Conservation (phyloP, 139 green algal genomes). For the Picochlorum costavermella region DNA sequence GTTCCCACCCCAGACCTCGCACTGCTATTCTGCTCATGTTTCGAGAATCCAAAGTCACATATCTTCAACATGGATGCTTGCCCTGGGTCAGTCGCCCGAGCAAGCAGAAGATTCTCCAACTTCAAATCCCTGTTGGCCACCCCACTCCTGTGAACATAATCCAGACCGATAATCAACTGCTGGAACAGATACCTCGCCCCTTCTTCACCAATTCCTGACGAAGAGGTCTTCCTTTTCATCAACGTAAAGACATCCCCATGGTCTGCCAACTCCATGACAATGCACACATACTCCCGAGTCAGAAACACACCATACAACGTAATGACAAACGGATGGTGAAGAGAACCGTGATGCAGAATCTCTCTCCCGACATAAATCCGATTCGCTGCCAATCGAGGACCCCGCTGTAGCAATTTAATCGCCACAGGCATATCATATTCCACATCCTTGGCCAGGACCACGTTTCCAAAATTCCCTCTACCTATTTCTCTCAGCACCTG, state of each 20-base stretch:
- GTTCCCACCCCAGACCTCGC: conserved; percentile 45
- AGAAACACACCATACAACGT: conserved; percentile 37
- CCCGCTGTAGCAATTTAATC: conserved; percentile 25
- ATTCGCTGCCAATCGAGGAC: conserved; percentile 23
- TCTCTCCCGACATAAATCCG: conserved; percentile 41
- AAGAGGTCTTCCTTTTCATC: no score
- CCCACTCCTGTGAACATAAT: conserved; percentile 47
- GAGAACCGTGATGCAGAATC: conserved; percentile 43
- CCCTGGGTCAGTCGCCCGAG: conserved; percentile 15
- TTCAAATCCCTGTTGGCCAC: conserved; percentile 55
- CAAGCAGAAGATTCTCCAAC: conserved; percentile 56
- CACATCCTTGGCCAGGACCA: conserved; percentile 31
- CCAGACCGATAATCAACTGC: conserved; percentile 47
- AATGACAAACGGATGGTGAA: conserved; percentile 49
- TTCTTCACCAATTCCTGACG: conserved; percentile 23
- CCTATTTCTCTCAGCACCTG: conserved; percentile 7
- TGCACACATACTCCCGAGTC: conserved; percentile 37
- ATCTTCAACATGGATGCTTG: conserved; percentile 46
- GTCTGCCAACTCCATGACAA: conserved; percentile 54
- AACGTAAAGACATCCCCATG: conserved; percentile 53
- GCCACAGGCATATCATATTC: conserved; percentile 23
- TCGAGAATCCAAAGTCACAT: conserved; percentile 64
- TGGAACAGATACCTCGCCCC: conserved; percentile 52
- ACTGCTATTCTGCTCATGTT: conserved; percentile 51
- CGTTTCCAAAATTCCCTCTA: conserved; percentile 8